Evolutionary conservation across 176 grass and related monocot genomes (phyloP).

Genomic region (Phoenix roebelenii): DNA sequence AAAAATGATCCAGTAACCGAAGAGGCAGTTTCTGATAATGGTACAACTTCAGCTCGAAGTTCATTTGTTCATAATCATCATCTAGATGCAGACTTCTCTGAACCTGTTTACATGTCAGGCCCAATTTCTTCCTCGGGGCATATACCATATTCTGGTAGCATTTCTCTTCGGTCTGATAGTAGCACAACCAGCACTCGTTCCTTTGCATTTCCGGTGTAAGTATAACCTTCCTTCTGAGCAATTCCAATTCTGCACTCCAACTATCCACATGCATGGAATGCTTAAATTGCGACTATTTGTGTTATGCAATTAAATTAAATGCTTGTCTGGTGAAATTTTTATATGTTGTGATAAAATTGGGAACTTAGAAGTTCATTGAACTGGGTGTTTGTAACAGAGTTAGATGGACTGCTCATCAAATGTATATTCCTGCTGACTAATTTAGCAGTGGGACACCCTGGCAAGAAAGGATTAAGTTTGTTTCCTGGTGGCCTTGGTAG

Average conservation of each 20-base stretch:
- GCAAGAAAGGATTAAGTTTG: too few relatives aligned
- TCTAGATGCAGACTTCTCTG: constrained; percentile 7
- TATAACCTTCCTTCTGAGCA: neutral
- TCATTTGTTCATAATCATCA: constrained; percentile 18
- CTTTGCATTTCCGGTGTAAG: constrained; percentile 96
- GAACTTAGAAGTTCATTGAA: too few relatives aligned
- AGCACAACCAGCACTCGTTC: constrained; percentile 76
- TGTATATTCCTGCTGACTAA: too few relatives aligned
- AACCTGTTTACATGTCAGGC: constrained; percentile 33
- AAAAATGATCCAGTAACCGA: constrained; percentile 25
- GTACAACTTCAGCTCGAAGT: constrained; percentile 19
- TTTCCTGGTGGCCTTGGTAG: too few relatives aligned
- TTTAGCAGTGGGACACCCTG: too few relatives aligned
- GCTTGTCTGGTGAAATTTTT: too few relatives aligned
- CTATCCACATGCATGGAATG: too few relatives aligned
- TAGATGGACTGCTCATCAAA: too few relatives aligned
- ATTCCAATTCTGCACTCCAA: too few relatives aligned
- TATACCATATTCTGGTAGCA: constrained; percentile 64
- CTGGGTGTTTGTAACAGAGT: too few relatives aligned
- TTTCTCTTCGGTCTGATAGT: constrained; percentile 87
- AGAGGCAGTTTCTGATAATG: constrained; percentile 22
- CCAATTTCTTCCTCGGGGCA: constrained; percentile 38
- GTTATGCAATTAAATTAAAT: neutral
- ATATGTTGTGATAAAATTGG: too few relatives aligned
- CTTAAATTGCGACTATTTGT: too few relatives aligned